Evolutionary conservation across 1,139 yeast species (phyloP).

Genomic region (Hyphopichia khmerensis): DNA sequence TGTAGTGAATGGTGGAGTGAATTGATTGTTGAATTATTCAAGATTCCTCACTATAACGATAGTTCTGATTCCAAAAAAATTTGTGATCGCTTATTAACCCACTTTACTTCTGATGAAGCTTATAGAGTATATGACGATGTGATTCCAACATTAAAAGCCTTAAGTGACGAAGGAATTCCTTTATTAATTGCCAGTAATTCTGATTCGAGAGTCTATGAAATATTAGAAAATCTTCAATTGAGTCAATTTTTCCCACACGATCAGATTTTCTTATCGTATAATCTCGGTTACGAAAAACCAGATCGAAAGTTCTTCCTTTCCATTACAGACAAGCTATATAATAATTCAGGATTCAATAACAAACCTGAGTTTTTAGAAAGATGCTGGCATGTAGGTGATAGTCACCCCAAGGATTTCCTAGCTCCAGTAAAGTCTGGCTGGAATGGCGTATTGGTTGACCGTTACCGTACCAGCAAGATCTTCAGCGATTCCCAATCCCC

Average conservation of each 20-base stretch:
- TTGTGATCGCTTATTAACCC: conserved; percentile 40
- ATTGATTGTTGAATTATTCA: conserved; percentile 44
- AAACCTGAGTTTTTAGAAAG: conserved; percentile 16
- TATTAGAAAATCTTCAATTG: conserved; percentile 48
- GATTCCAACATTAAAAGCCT: conserved; percentile 38
- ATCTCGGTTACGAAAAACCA: conserved; percentile 56
- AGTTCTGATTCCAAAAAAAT: conserved; percentile 20
- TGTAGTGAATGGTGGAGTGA: conserved; percentile 61
- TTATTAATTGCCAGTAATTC: conserved; percentile 59
- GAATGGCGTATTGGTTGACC: conserved; percentile 57
- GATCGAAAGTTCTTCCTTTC: conserved; percentile 43
- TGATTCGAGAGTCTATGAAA: conserved; percentile 47
- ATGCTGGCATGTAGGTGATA: conserved; percentile 71
- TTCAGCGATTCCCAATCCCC: conserved; percentile 8
- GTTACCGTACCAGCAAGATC: conserved; percentile 27
- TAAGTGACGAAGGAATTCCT: conserved; percentile 29
- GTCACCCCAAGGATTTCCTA: conserved; percentile 48
- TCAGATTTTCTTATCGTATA: conserved; percentile 52
- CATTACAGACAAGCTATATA: conserved; percentile 20
- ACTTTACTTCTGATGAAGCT: conserved; percentile 51
- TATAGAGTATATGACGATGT: conserved; percentile 58
- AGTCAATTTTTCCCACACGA: conserved; percentile 34
- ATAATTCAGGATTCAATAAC: conserved; percentile 5
- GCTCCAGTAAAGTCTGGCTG: conserved; percentile 59
- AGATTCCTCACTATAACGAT: conserved; percentile 20